phyloP scores from a whole-genome alignment of 345 rosid genomes.

The Pistacia atlantica region DNA sequence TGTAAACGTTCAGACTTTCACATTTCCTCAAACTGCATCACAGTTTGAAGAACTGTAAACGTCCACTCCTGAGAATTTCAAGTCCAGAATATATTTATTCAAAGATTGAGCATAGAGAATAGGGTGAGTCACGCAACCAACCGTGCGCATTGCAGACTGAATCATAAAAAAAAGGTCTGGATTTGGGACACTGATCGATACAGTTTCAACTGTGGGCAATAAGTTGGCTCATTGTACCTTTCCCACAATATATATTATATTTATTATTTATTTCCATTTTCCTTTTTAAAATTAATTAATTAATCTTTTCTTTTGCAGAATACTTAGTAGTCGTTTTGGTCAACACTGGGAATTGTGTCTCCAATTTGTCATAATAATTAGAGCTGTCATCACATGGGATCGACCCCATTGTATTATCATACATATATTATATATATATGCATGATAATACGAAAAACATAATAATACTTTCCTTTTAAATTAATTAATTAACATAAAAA shows the following conservation, averaged over 20 bases:
- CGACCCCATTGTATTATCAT: not conserved
- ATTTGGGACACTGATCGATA: conserved; percentile 13
- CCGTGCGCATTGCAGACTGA: conserved; percentile 25
- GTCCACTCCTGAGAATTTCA: not conserved
- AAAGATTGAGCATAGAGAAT: too few species aligned
- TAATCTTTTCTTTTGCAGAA: not conserved
- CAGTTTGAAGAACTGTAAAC: too few species aligned
- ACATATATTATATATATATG: too few species aligned
- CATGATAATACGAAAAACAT: too few species aligned
- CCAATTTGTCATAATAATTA: not conserved
- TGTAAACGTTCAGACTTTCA: too few species aligned
- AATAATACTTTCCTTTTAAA: too few species aligned
- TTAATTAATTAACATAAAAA: too few species aligned
- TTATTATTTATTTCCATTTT: too few species aligned
- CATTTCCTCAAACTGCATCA: too few species aligned
- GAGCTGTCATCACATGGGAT: not conserved
- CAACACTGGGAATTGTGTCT: conserved; percentile 60
- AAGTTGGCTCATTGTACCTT: not conserved
- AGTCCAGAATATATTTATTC: too few species aligned
- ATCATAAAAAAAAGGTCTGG: conserved; percentile 8
- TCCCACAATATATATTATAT: not conserved
- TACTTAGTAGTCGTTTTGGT: conserved; percentile 26
- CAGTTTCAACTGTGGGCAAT: conserved; percentile 15
- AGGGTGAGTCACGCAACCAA: conserved; percentile 16
- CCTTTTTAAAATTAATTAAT: not conserved